Evolutionary conservation across 306 rosid species (phyloP), one percentile per base, ranked within the genome.

Genomic region (Potentilla sterilis): DNA sequence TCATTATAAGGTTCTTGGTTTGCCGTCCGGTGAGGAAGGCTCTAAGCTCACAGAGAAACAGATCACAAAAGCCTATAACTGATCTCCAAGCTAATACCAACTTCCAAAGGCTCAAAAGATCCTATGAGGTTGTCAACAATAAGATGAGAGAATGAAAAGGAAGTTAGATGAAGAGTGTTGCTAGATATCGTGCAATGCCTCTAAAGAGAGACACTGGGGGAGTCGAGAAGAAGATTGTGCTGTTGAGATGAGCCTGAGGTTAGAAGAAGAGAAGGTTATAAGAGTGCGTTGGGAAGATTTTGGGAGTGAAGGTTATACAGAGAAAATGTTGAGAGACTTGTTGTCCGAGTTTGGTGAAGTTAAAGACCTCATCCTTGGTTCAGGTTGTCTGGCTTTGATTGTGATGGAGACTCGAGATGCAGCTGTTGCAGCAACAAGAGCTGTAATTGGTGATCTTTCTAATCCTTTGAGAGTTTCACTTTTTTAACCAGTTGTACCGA

Each of bases 1-100:
- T 74, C 98, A 95, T 79, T 95, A 95, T 70, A 18, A 13, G 21
- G 81, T 95, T 59, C 86, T 93, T 41, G 98, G 97, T 32, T 72
- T 92, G 22, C 89, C 97, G 0, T 87, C 97, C 8, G 93, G 91
- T 0, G 97, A 88, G 86, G 88, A 90, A 77, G 97, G 97, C 4
- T 69, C 98, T 2, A 87, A 86, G 59, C 87, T 92, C n/a, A 78
- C 86, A 0, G 91, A 83, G 49, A 88, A 95, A 37, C 90, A 90
- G 35, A 89, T 95, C 75, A 81, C 2, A 46, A 46, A 89, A 90
- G 75, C 95, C 84, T 0, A 93, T 88, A n/a, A 92, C 1, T 48
- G 54, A 93, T 82, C 90, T 89, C 2, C 72, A 91, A 82, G 96
- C 96, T 74, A 90, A 85, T 21, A 76, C 85, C 70, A 76, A 92